A percentile compares a stretch with the other conserved stretches of the same genome.
Conservation (phyloP, 768 basidiomycete genomes). For the Rickenella mellea region DNA sequence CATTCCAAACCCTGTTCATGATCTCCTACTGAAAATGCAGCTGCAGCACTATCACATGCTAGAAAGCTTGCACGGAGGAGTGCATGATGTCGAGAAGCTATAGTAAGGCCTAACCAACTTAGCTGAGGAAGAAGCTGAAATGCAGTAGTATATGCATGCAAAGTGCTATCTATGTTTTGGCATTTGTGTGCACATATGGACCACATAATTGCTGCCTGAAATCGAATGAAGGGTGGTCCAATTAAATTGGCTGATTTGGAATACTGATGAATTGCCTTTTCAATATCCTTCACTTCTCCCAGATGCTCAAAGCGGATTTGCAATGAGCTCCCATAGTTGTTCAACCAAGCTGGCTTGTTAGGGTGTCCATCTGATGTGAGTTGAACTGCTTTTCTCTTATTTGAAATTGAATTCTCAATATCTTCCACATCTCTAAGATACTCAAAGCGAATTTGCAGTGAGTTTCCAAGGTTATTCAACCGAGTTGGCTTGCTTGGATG, state of each 20-base stretch:
- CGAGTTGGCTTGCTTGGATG: background rate
- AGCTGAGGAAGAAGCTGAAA: no score
- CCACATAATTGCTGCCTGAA: slow-evolving; percentile 2
- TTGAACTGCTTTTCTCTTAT: slow-evolving; percentile 7
- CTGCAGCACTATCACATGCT: no score
- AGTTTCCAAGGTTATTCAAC: background rate
- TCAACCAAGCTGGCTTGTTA: slow-evolving; percentile 1
- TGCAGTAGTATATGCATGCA: no score
- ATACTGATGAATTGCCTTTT: slow-evolving; percentile 3
- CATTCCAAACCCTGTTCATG: slow-evolving; percentile 12
- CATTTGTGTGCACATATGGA: no score
- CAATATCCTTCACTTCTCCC: slow-evolving; percentile 1
- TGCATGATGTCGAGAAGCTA: no score
- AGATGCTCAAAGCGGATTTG: slow-evolving; percentile 2
- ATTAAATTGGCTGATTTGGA: background rate
- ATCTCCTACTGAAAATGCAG: slow-evolving; percentile 1
- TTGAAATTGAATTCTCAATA: slow-evolving; percentile 1
- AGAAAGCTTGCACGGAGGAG: no score
- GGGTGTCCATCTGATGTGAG: slow-evolving; percentile 8
- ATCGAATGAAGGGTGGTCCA: slow-evolving; percentile 1
- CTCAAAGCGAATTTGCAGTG: slow-evolving; percentile 1
- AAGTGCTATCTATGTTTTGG: no score
- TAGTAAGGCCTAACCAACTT: no score
- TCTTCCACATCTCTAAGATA: background rate
- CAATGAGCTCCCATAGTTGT: slow-evolving; percentile 1